Evolutionary conservation across 192 early-diverging fungal genomes (phyloP).

Genomic region (Gaertneriomyces sp.): DNA sequence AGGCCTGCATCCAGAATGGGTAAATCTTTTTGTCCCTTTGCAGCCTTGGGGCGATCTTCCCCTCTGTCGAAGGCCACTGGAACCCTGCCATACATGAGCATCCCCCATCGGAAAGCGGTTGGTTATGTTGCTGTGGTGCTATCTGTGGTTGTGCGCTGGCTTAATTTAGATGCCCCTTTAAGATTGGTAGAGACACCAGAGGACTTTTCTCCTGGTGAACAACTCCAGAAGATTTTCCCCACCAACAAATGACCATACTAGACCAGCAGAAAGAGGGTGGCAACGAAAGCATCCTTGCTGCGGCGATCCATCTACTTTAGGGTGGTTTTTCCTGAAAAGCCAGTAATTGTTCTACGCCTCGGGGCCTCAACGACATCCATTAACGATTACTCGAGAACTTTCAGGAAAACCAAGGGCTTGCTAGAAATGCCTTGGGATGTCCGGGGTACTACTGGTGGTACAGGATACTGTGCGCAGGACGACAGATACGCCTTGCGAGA

Average conservation of each 20-base stretch:
- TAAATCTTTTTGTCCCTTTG: no score
- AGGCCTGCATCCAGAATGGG: no score
- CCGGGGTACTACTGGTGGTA: conserved; percentile 67
- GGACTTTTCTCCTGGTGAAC: conserved; percentile 18
- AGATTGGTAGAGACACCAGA: no score
- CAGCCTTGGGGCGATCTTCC: no score
- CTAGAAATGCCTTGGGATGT: conserved; percentile 72
- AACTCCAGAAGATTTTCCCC: conserved; percentile 45
- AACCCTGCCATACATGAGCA: no score
- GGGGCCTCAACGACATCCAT: conserved; percentile 38
- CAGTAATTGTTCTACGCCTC: conserved; percentile 32
- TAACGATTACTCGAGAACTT: conserved; percentile 60
- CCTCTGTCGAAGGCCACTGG: no score
- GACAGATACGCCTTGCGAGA: conserved; percentile 49
- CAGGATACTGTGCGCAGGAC: conserved; percentile 77
- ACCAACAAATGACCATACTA: conserved; percentile 66
- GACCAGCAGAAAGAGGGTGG: conserved; percentile 55
- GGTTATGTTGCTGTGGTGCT: no score
- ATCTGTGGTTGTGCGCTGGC: no score
- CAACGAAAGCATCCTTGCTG: conserved; percentile 45
- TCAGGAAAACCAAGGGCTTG: conserved; percentile 65
- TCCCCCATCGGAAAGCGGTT: no score
- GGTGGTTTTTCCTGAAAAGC: conserved; percentile 62
- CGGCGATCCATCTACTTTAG: conserved; percentile 77
- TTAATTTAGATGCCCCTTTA: no score